These are phyloP conservation scores for Mimosa pudica DNA, from an alignment of 306 rosid genomes.

Conservation along the genomic window DNA sequence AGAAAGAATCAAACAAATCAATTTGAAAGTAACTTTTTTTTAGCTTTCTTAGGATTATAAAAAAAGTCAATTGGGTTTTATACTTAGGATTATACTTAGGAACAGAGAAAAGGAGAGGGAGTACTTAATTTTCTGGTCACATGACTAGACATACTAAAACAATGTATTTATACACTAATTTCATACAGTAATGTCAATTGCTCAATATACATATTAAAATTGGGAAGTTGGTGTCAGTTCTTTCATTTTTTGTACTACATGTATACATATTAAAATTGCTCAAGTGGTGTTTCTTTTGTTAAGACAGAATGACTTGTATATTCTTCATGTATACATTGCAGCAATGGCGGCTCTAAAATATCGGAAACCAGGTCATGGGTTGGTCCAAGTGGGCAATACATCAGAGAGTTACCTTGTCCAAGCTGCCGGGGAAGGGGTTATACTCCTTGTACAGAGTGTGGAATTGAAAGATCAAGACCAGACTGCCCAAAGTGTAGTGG, in stretches of 20 bases:
- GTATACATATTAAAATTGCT: too few species aligned
- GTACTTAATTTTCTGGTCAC: background rate
- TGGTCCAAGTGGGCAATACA: conserved; percentile 92
- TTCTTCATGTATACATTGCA: conserved; percentile 34
- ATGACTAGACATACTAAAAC: background rate
- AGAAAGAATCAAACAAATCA: too few species aligned
- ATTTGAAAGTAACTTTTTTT: too few species aligned
- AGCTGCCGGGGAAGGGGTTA: conserved; percentile 97
- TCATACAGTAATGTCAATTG: background rate
- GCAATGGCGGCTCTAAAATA: conserved; percentile 51
- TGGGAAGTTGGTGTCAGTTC: conserved; percentile 21
- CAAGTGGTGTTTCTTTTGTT: background rate
- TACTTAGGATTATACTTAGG: too few species aligned
- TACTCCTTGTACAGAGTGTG: conserved; percentile 87
- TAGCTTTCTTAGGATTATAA: too few species aligned
- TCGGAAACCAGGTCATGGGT: conserved; percentile 79
- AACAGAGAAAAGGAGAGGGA: too few species aligned
- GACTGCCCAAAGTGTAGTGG: conserved; percentile 82
- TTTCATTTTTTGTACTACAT: background rate
- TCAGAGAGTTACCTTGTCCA: conserved; percentile 91
- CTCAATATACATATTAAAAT: background rate
- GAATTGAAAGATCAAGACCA: conserved; percentile 86
- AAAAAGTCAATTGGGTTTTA: too few species aligned
- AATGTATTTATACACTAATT: background rate
- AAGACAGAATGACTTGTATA: background rate